Evolutionary conservation across 768 basidiomycete genomes (phyloP), one percentile per base, ranked within the genome.

Genomic region (Naganishia vaughanmartiniae): DNA sequence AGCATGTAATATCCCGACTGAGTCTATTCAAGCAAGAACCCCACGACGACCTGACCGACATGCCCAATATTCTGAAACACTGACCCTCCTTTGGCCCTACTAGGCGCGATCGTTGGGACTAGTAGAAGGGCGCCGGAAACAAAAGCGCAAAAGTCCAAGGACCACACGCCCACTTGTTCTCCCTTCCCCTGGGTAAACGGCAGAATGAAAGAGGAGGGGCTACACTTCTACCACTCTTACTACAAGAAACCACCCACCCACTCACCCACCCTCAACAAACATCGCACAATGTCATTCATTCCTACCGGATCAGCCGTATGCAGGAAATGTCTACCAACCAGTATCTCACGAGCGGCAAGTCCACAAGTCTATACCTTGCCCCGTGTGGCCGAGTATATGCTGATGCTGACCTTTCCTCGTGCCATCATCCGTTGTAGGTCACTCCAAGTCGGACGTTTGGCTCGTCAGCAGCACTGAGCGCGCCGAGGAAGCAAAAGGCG

Each of bases 401-500:
- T n/a, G n/a, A n/a, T n/a, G 15, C 17, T 46, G 4, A 21, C 45
- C 17, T 21, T 5, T 36, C 34, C 45, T 46, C 14, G 21, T 6
- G 7, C 48, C 48, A n/a, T 26, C n/a, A n/a, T 51, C 17, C 48
- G 21, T 51, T 26, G n/a, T 26, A 51, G 48, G 48, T 12, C n/a
- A 26, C 48, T 51, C n/a, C n/a, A n/a, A n/a, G n/a, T n/a, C 48
- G 48, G 14, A 51, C 48, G n/a, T 51, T 51, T 14, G 24, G 21
- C 24, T 51, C 48, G 26, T 21, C 30, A 14, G 28, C 65, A 30
- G 12, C 39, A 31, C 48, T 28, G 42, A 31, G 31, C 45, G 45
- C 39, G 28, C 55, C 42, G 51, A 60, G 74, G 72, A 76, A 75
- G 56, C 73, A 74, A 69, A 70, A 74, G 45, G 69, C 63, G 45